phyloP scores from a whole-genome alignment of 2,329 filamentous ascomycete genomes.

The Cladorrhinum sp. region DNA sequence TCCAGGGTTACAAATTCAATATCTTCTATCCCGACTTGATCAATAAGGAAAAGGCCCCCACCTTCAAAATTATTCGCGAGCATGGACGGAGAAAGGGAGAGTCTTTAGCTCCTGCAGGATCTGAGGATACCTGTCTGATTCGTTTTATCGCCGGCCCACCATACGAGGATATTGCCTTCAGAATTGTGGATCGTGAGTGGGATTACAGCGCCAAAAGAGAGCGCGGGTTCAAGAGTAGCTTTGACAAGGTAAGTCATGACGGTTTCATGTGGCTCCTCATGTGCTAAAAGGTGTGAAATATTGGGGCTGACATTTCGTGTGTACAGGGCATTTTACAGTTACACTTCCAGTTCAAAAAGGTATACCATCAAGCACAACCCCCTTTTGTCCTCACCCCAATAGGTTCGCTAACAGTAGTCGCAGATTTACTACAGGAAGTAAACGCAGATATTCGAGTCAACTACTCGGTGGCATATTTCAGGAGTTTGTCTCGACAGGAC shows the following conservation, averaged over 20 bases:
- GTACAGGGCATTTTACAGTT: no score
- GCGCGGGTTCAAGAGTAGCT: constrained; percentile 91
- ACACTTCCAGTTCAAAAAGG: no score
- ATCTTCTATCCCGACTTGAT: constrained; percentile 98
- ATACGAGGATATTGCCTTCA: constrained; percentile 95
- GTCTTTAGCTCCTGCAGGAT: constrained; percentile 87
- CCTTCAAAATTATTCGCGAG: constrained; percentile 93
- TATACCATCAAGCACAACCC: no score
- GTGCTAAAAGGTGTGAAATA: no score
- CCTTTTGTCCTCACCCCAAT: no score
- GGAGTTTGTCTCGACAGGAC: no score
- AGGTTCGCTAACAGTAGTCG: no score
- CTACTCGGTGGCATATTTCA: no score
- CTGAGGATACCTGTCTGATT: constrained; percentile 96
- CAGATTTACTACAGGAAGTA: no score
- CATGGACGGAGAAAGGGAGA: constrained; percentile 85
- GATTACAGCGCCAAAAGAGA: constrained; percentile 96
- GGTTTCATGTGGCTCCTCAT: no score
- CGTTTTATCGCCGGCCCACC: constrained; percentile 92
- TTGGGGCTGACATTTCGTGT: no score
- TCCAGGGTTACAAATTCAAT: constrained; percentile 99
- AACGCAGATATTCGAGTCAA: no score
- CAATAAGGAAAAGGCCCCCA: constrained; percentile 90
- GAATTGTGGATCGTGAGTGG: constrained; percentile 98
- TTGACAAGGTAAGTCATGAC: constrained; percentile 77